Base-by-base conservation (phyloP, 2,329 filamentous ascomycete genomes). In the Ophiostoma sp. region DNA sequence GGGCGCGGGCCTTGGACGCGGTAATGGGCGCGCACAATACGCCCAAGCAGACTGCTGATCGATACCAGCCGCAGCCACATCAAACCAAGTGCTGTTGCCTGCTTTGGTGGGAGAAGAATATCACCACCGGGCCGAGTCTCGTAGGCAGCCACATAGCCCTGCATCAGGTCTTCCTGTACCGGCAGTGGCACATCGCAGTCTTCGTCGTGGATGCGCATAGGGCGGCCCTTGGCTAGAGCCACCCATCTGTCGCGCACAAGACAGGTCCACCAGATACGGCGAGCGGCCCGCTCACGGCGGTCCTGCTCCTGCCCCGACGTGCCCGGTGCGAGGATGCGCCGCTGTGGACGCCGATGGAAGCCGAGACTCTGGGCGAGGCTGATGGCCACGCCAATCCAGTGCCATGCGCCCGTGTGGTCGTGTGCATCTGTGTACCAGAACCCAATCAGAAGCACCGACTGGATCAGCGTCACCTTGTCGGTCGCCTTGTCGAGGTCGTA, bases 341-440 rank as follows among this genome's bases (percentile, higher is more conserved):
- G 58, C 7, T 14, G 58, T 9, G 36, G 58, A 9, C 36, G 16
- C 1, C 77, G 77, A 71, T 82, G 79, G 0, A 82, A 74, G 0
- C 81, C 80, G 2, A 81, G 75, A 3, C 77, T 78, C 41, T 81
- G 80, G 16, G 77, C 78, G 2, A 81, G 75, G 41, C 74, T 76
- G 65, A 81, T 78, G 5, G 80, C 79, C 38, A 79, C 75, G n/a
- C 80, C 79, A 4, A 77, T 78, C 80, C 80, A 82, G 67, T 81
- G 79, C 80, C 79, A 82, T 0, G 80, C 76, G 9, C 79, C 77
- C 8, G 75, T 76, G 12, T 79, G 76, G 65, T 81, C 78, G 64
- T 81, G 77, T 0, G 76, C 73, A 49, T 79, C 76, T 0, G 77
- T 76, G 65, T 79, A 79, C 76, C 78, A 82, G 67, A 79, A 80